These are phyloP conservation scores for Microdochium paspali DNA, from an alignment of 2,329 filamentous ascomycete species.

Conservation along the genomic window DNA sequence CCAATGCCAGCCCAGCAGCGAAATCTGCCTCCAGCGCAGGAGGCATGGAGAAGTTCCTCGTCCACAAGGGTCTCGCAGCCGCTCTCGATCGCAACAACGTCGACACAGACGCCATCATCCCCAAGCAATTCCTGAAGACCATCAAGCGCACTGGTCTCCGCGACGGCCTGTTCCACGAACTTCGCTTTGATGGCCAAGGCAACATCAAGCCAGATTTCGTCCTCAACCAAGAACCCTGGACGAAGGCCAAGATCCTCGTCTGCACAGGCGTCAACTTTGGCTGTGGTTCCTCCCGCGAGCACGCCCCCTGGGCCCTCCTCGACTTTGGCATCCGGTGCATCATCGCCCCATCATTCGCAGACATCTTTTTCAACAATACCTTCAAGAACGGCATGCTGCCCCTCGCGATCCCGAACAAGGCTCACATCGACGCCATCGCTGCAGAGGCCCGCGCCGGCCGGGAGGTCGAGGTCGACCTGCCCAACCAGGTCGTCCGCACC, in stretches of 20 bases:
- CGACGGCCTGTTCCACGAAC: conserved; percentile 74
- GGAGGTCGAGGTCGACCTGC: conserved; percentile 84
- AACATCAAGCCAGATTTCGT: conserved; percentile 73
- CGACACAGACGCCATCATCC: conserved; percentile 98
- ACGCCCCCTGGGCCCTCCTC: conserved; percentile 92
- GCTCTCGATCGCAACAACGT: conserved; percentile 83
- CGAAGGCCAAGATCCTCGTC: conserved; percentile 77
- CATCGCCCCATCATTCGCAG: conserved; percentile 71
- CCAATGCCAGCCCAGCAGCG: conserved; percentile 45
- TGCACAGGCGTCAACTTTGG: conserved; percentile 92
- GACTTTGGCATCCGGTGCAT: conserved; percentile 95
- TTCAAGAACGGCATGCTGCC: conserved; percentile 99
- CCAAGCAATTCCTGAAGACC: conserved; percentile 98
- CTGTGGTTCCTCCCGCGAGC: conserved; percentile 85
- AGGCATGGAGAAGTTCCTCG: conserved; percentile 76
- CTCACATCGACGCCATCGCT: conserved; percentile 59
- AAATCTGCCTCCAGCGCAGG: conserved; percentile 37
- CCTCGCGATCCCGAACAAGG: conserved; percentile 61
- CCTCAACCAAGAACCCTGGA: conserved; percentile 84
- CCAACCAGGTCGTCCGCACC: conserved; percentile 74
- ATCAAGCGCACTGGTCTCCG: conserved; percentile 96
- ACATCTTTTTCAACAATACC: conserved; percentile 99
- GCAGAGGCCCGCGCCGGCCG: conserved; percentile 68
- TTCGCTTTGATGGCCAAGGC: conserved; percentile 68
- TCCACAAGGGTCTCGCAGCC: conserved; percentile 78